These are phyloP conservation scores for Suhomyces sp. DNA, from an alignment of 805 yeast genomes.

Conservation along the genomic window DNA sequence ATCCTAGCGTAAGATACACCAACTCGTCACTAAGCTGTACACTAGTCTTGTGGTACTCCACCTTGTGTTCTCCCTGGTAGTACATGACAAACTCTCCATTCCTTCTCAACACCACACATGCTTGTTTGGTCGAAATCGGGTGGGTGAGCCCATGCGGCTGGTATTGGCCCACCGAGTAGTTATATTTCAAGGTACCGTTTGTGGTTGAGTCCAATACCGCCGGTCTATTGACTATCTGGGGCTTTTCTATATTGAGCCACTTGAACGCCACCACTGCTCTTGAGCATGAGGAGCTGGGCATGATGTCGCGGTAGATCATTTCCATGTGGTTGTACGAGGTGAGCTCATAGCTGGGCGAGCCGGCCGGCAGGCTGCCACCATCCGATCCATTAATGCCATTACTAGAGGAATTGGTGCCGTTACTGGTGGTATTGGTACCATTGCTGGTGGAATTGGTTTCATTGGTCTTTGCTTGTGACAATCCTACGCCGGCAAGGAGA, in stretches of 20 bases:
- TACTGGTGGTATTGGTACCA: neutral
- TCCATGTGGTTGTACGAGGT: slow-evolving; percentile 47
- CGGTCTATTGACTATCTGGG: slow-evolving; percentile 57
- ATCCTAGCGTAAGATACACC: slow-evolving; percentile 30
- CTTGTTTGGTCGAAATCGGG: slow-evolving; percentile 66
- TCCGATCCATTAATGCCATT: slow-evolving; percentile 8
- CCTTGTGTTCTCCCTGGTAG: slow-evolving; percentile 62
- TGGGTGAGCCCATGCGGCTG: slow-evolving; percentile 62
- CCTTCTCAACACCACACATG: slow-evolving; percentile 62
- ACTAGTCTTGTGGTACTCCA: slow-evolving; percentile 49
- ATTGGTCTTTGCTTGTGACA: slow-evolving; percentile 25
- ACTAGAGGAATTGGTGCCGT: slow-evolving; percentile 6
- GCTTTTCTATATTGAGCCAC: slow-evolving; percentile 77
- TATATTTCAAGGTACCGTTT: slow-evolving; percentile 26
- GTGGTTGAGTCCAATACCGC: slow-evolving; percentile 39
- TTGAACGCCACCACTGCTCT: slow-evolving; percentile 47
- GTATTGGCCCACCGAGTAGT: slow-evolving; percentile 58
- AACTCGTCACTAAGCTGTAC: slow-evolving; percentile 25
- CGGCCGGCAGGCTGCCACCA: neutral
- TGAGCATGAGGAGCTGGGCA: slow-evolving; percentile 12
- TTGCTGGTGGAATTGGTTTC: slow-evolving; percentile 11
- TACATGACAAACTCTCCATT: slow-evolving; percentile 60
- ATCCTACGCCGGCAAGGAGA: slow-evolving; percentile 41
- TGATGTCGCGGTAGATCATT: slow-evolving; percentile 45
- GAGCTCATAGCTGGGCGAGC: slow-evolving; percentile 41